Evolutionary conservation across 148 eudicot genomes (phyloP).

Genomic region (Polygonum aviculare): DNA sequence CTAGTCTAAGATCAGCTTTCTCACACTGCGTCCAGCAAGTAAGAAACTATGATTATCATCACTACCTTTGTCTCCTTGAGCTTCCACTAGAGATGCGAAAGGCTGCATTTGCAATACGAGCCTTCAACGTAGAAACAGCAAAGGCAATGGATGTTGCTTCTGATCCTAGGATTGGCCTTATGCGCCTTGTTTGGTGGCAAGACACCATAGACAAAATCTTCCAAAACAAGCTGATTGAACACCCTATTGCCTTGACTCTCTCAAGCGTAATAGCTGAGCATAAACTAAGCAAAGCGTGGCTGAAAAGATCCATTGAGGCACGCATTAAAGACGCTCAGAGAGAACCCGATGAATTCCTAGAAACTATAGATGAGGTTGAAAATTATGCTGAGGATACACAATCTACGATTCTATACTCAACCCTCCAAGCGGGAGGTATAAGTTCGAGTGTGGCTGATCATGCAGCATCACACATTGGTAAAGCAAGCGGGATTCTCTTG

Average conservation of each 20-base stretch:
- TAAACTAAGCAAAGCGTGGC: conserved; percentile 69
- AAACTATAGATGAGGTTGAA: conserved; percentile 57
- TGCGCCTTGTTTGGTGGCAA: conserved; percentile 97
- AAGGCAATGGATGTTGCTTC: conserved; percentile 96
- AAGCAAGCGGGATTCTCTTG: conserved; percentile 81
- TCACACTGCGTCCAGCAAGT: conserved; percentile 94
- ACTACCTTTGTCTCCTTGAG: conserved; percentile 91
- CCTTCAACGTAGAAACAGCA: conserved; percentile 89
- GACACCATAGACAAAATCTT: conserved; percentile 75
- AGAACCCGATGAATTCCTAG: conserved; percentile 46
- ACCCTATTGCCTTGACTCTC: conserved; percentile 80
- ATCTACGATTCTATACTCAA: conserved; percentile 70
- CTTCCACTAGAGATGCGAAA: conserved; percentile 76
- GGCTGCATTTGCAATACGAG: conserved; percentile 92
- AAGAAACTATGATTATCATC: conserved; percentile 84
- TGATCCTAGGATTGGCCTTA: conserved; percentile 86
- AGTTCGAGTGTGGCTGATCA: conserved; percentile 81
- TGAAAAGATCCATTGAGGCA: conserved; percentile 78
- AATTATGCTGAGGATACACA: conserved; percentile 71
- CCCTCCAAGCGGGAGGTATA: conserved; percentile 81
- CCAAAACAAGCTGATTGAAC: conserved; percentile 64
- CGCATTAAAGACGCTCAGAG: conserved; percentile 76
- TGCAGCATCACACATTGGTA: conserved; percentile 96
- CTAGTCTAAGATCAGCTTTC: conserved; percentile 56
- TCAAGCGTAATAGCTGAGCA: conserved; percentile 51